These are phyloP conservation scores for Metroxylon sagu DNA, from an alignment of 176 grass and related monocot genomes.

Conservation along the genomic window DNA sequence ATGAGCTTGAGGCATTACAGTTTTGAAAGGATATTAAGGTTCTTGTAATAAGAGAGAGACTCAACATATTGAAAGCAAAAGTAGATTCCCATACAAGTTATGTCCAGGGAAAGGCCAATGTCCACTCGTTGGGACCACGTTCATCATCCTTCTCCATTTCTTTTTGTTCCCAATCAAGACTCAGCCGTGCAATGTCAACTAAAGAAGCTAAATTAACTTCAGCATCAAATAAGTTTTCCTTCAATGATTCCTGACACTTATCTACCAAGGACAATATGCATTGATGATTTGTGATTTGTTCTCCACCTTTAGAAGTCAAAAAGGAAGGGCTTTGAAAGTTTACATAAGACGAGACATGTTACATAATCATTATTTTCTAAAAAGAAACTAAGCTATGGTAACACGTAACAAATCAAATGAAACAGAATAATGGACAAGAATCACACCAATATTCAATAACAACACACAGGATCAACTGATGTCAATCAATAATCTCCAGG, in stretches of 20 bases:
- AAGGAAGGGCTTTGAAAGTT: no score
- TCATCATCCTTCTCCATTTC: constrained; percentile 36
- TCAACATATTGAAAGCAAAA: constrained; percentile 66
- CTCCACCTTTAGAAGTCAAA: no score
- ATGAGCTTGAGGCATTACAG: no score
- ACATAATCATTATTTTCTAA: no score
- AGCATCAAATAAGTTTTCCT: constrained; percentile 28
- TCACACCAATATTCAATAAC: no score
- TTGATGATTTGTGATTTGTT: no score
- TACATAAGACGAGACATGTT: no score
- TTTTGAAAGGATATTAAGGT: constrained; percentile 38
- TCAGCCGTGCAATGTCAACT: constrained; percentile 41
- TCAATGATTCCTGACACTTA: constrained; percentile 37
- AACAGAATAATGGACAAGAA: no score
- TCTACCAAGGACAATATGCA: constrained; percentile 8
- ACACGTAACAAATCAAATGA: no score
- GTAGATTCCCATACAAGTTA: constrained; percentile 54
- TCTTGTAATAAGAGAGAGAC: constrained; percentile 33
- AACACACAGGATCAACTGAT: no score
- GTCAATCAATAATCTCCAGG: no score
- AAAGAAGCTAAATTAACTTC: constrained; percentile 35
- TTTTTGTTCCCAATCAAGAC: constrained; percentile 57
- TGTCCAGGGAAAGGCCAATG: constrained; percentile 31
- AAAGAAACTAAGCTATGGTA: no score
- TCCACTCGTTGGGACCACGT: constrained; percentile 19